These are phyloP conservation scores for Sporothrix sp. DNA, from an alignment of 2,329 filamentous ascomycete species.

Conservation along the genomic window DNA sequence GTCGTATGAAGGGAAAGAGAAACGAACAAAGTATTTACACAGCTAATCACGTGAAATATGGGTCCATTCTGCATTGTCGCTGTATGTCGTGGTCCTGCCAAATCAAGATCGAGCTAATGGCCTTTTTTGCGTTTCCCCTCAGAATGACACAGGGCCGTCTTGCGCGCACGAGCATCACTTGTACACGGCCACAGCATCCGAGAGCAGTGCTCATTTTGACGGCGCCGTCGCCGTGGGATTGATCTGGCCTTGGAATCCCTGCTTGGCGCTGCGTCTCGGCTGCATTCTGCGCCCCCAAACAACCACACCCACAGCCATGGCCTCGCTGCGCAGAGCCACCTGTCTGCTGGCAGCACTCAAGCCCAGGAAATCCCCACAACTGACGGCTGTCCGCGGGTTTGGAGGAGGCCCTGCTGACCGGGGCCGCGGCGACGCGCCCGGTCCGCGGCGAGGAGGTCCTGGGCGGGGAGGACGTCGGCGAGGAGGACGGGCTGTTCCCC, in stretches of 20 bases:
- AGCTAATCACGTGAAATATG: neutral
- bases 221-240: too few relatives aligned
- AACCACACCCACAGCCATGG: slow-evolving; percentile 5
- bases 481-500: neutral
- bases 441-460: neutral
- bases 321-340: slow-evolving; percentile 10
- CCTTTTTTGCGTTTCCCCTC: neutral
- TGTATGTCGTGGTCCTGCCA: neutral
- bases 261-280: too few relatives aligned
- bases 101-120: slow-evolving; percentile 9
- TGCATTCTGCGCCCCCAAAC: too few relatives aligned
- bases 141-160: neutral
- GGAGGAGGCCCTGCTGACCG: neutral
- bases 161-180: neutral
- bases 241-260: too few relatives aligned
- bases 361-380: neutral
- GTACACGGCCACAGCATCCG: too few relatives aligned
- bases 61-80: neutral
- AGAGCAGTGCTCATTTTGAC: too few relatives aligned
- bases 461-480: neutral
- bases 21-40: neutral
- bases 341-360: neutral
- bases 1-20: neutral
- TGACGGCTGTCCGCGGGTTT: slow-evolving; percentile 7
- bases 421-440: neutral